Percentiles rank a stretch among this genome's conserved stretches.
These are phyloP conservation scores for Aeminium ludgeri DNA, from an alignment of 495 filamentous ascomycete genomes.

Conservation along the genomic window DNA sequence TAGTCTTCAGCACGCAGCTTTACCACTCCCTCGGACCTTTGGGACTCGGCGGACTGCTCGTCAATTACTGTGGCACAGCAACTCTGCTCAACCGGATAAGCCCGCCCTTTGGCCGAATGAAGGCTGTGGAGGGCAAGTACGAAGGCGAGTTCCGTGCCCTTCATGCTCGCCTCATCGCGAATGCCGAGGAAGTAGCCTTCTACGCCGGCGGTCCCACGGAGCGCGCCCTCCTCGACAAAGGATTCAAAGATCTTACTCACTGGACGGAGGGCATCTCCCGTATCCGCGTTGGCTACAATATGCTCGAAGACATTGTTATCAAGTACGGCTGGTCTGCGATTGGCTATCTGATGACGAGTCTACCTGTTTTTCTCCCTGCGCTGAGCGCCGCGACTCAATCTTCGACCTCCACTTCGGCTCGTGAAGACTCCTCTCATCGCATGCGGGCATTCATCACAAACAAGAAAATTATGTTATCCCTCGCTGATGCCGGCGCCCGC, in stretches of 20 bases:
- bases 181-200: constrained; percentile 98
- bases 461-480: constrained; percentile 92
- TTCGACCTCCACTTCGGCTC: not conserved
- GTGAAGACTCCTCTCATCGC: constrained; percentile 25
- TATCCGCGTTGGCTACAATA: constrained; percentile 94
- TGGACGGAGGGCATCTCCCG: constrained; percentile 97
- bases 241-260: constrained; percentile 75
- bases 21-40: constrained; percentile 83
- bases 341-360: constrained; percentile 79
- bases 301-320: constrained; percentile 93
- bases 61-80: constrained; percentile 85
- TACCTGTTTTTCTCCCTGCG: constrained; percentile 87
- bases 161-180: constrained; percentile 82
- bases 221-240: constrained; percentile 68
- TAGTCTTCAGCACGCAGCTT: constrained; percentile 94
- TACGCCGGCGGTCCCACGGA: constrained; percentile 92
- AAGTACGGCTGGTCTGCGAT: constrained; percentile 99
- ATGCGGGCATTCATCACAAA: constrained; percentile 99
- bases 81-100: constrained; percentile 72
- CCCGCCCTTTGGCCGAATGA: constrained; percentile 89
- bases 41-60: constrained; percentile 66
- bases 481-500: constrained; percentile 87
- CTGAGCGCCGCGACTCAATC: constrained; percentile 44
- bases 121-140: constrained; percentile 79
- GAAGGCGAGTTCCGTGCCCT: constrained; percentile 88